These are phyloP conservation scores for Exserohilum turcica DNA, from an alignment of 2,329 filamentous ascomycete species.

Conservation along the genomic window DNA sequence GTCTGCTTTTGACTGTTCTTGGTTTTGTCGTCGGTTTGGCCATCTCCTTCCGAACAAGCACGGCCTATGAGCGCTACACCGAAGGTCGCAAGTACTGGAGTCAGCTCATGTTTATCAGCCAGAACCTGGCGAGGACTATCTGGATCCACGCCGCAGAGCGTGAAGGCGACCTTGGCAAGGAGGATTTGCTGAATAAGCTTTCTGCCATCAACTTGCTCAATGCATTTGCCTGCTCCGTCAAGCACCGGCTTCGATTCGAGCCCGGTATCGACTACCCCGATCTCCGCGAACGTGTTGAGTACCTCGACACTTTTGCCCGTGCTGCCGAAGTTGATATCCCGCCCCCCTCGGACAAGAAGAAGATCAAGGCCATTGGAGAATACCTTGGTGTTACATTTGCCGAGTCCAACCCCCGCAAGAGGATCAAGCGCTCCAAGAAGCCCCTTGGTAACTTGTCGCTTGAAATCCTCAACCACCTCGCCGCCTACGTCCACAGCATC, in stretches of 20 bases:
- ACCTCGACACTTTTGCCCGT: constrained; percentile 76
- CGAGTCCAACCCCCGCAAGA: constrained; percentile 76
- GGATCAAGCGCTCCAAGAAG: constrained; percentile 72
- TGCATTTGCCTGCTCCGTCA: constrained; percentile 76
- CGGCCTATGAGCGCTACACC: constrained; percentile 72
- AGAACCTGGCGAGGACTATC: constrained; percentile 70
- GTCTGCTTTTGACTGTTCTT: constrained; percentile 73
- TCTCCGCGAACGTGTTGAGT: constrained; percentile 69
- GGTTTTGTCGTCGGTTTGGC: constrained; percentile 82
- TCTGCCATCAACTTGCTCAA: constrained; percentile 76
- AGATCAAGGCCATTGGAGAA: constrained; percentile 68
- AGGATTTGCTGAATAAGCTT: constrained; percentile 72
- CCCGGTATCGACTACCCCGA: constrained; percentile 79
- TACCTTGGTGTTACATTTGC: constrained; percentile 79
- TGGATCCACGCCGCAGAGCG: constrained; percentile 78
- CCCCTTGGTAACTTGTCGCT: constrained; percentile 83
- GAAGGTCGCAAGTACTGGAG: constrained; percentile 69
- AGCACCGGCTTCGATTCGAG: constrained; percentile 84
- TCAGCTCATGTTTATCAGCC: constrained; percentile 59
- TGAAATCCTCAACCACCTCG: constrained; percentile 77
- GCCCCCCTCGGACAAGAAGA: constrained; percentile 32
- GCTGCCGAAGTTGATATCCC: constrained; percentile 55
- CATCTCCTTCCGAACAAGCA: constrained; percentile 77
- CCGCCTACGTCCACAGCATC: constrained; percentile 67
- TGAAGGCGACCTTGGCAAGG: constrained; percentile 62